A percentile compares a stretch with the other conserved stretches of the same genome.
phyloP scores from a whole-genome alignment of 495 filamentous ascomycete genomes.

The Penicillium dipodomyicola region DNA sequence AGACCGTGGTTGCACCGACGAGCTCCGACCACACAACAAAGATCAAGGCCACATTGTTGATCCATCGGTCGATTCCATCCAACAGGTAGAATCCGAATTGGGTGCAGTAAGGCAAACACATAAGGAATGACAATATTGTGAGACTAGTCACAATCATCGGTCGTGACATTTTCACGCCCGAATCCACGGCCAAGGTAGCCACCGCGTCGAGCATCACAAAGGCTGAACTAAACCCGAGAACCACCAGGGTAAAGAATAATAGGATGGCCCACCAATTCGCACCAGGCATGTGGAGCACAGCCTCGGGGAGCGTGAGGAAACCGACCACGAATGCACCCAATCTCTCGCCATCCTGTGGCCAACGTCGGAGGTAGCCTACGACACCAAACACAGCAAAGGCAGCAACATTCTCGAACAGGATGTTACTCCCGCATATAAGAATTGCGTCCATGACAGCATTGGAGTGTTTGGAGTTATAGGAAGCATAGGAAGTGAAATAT shows the following conservation, averaged over 20 bases:
- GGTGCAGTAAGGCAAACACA: slow-evolving; percentile 29
- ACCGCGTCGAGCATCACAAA: slow-evolving; percentile 31
- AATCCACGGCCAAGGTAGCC: slow-evolving; percentile 24
- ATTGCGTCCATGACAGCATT: slow-evolving; percentile 43
- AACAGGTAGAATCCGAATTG: slow-evolving; percentile 28
- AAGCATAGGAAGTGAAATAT: slow-evolving; percentile 31
- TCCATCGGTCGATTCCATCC: slow-evolving; percentile 29
- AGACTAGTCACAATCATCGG: slow-evolving; percentile 25
- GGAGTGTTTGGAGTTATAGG: slow-evolving; percentile 28
- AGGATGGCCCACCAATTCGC: slow-evolving; percentile 41
- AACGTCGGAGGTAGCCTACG: slow-evolving; percentile 34
- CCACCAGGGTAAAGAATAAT: slow-evolving; percentile 37
- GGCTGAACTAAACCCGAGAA: slow-evolving; percentile 26
- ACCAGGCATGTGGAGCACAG: slow-evolving; percentile 39
- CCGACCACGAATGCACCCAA: slow-evolving; percentile 39
- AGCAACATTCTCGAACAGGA: slow-evolving; percentile 40
- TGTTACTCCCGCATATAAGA: slow-evolving; percentile 38
- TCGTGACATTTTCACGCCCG: slow-evolving; percentile 21
- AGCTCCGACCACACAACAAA: slow-evolving; percentile 31
- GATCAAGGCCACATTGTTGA: slow-evolving; percentile 29
- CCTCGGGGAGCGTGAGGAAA: slow-evolving; percentile 40
- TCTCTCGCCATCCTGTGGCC: slow-evolving; percentile 30
- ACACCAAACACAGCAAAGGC: slow-evolving; percentile 45
- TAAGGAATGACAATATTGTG: slow-evolving; percentile 27
- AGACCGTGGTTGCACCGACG: slow-evolving; percentile 25